Evolutionary conservation across 768 basidiomycete species (phyloP).

Genomic region (Lactarius psammicola): DNA sequence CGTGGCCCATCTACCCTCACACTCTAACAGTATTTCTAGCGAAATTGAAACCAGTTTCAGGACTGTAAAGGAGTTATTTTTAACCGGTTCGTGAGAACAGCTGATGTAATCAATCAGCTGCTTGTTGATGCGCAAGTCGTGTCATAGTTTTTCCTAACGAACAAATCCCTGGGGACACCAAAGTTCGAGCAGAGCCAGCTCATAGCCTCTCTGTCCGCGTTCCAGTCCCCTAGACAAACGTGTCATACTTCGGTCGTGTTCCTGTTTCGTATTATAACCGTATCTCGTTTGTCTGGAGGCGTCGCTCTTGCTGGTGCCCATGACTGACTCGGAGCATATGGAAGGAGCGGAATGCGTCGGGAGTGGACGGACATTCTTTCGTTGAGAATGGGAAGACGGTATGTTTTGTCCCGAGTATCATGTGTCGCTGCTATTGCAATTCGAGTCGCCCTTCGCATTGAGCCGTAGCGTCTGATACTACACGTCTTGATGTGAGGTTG

Average conservation of each 20-base stretch:
- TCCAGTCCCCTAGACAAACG: constrained; percentile 80
- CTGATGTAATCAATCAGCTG: constrained; percentile 41
- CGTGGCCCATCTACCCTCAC: background rate
- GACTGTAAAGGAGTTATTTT: background rate
- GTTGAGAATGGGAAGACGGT: background rate
- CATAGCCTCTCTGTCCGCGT: constrained; percentile 88
- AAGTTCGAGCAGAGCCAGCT: constrained; percentile 89
- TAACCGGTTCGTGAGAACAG: constrained; percentile 37
- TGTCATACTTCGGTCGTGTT: constrained; percentile 24
- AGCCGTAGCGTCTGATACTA: background rate
- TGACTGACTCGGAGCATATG: constrained; percentile 44
- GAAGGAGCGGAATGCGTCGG: constrained; percentile 39
- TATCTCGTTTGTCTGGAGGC: constrained; percentile 54
- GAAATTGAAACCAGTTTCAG: background rate
- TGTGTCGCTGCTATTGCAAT: background rate
- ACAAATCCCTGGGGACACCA: constrained; percentile 82
- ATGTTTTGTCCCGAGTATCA: background rate
- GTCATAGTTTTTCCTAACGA: constrained; percentile 39
- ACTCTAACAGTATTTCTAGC: too few relatives aligned
- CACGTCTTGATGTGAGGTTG: background rate
- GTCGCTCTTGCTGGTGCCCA: constrained; percentile 73
- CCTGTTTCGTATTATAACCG: constrained; percentile 46
- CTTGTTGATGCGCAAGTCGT: background rate
- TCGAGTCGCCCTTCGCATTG: background rate
- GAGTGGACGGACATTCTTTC: constrained; percentile 39